Evolutionary conservation across 2,329 filamentous ascomycete genomes (phyloP).

Genomic region (Shiraia sp.): DNA sequence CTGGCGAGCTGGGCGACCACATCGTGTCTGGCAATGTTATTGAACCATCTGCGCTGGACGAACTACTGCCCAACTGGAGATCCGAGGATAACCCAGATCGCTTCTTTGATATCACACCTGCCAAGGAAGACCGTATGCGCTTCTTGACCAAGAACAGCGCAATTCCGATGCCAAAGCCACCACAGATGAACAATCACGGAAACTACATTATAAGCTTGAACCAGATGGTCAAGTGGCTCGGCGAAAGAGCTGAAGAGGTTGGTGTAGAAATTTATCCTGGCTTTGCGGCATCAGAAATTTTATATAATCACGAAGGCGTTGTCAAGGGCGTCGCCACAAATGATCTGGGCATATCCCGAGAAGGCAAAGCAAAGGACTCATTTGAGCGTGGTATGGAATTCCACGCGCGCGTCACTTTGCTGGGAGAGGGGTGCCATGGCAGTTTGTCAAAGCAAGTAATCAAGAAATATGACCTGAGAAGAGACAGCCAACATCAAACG

Average conservation of each 20-base stretch:
- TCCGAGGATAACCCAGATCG: conserved; percentile 83
- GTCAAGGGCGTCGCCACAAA: conserved; percentile 96
- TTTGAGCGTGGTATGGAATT: conserved; percentile 99
- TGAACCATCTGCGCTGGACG: conserved; percentile 83
- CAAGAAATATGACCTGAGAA: conserved; percentile 88
- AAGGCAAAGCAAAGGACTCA: conserved; percentile 82
- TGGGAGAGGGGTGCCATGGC: conserved; percentile 94
- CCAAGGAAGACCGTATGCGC: conserved; percentile 83
- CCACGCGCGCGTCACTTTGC: conserved; percentile 85
- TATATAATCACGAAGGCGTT: conserved; percentile 84
- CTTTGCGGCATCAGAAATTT: conserved; percentile 89
- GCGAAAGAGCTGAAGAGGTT: conserved; percentile 92
- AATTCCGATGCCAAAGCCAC: conserved; percentile 82
- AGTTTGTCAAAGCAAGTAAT: conserved; percentile 93
- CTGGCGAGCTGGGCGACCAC: conserved; percentile 91
- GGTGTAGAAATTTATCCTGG: conserved; percentile 96
- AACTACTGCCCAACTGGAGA: conserved; percentile 93
- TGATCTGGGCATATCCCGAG: conserved; percentile 80
- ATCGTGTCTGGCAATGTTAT: conserved; percentile 96
- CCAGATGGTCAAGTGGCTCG: conserved; percentile 93
- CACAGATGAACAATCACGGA: conserved; percentile 97
- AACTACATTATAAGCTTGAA: conserved; percentile 98
- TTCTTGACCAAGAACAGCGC: conserved; percentile 83
- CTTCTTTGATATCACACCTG: conserved; percentile 86
- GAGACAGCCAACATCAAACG: conserved; percentile 90